These are phyloP conservation scores for Pseudocercospora pini-densiflorae DNA, from an alignment of 2,329 filamentous ascomycete genomes.

Conservation along the genomic window DNA sequence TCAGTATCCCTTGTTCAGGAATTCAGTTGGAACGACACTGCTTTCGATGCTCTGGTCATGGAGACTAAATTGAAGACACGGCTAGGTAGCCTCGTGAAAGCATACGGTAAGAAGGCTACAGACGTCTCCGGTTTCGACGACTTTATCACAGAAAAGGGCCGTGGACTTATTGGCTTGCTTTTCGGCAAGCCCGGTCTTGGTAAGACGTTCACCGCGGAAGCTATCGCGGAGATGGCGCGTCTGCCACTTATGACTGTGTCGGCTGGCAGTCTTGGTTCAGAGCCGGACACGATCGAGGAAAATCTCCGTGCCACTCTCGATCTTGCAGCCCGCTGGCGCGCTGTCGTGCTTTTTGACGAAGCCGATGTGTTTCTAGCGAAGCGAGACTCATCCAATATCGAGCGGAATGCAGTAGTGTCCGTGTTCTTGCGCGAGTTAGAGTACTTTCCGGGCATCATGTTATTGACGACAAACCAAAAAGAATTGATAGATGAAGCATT, in stretches of 20 bases:
- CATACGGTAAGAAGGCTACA: neutral
- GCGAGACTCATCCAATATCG: conserved; percentile 78
- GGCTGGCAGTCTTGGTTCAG: conserved; percentile 8
- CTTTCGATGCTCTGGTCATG: conserved; percentile 11
- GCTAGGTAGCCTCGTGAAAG: neutral
- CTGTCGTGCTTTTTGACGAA: conserved; percentile 45
- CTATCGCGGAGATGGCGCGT: conserved; percentile 14
- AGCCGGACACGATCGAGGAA: conserved; percentile 24
- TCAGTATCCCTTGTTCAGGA: neutral
- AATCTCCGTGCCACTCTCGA: conserved; percentile 20
- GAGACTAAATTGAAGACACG: neutral
- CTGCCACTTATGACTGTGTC: conserved; percentile 8
- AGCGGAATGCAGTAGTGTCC: conserved; percentile 81
- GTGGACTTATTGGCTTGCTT: conserved; percentile 16
- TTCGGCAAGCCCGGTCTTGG: conserved; percentile 31
- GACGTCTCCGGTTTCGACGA: conserved; percentile 2
- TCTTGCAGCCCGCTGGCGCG: conserved; percentile 27
- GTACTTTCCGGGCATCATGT: conserved; percentile 84
- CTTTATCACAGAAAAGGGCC: conserved; percentile 11
- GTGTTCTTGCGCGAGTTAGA: conserved; percentile 83
- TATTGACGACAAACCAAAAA: conserved; percentile 18
- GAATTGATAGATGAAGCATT: conserved; percentile 18
- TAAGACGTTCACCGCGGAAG: conserved; percentile 27
- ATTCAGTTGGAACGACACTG: conserved; percentile 3
- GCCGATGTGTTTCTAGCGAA: conserved; percentile 49